Evolutionary conservation across 345 rosid genomes (phyloP), one percentile per base, ranked within the genome.

Genomic region (Moricandia arvensis): DNA sequence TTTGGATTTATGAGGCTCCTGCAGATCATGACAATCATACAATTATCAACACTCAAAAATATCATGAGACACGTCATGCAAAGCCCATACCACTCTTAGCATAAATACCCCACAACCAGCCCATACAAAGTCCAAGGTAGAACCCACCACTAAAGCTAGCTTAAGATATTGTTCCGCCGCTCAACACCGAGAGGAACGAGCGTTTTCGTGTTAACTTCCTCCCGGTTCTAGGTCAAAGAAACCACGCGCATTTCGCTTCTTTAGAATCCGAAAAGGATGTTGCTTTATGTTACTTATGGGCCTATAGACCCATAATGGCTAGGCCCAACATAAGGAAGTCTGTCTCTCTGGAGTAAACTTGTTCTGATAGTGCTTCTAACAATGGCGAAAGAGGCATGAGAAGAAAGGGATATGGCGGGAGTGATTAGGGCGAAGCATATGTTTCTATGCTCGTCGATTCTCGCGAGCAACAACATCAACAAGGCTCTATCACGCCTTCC

Each of bases 1-100:
- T 69, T 80, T 80, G 12, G 83, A 80, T 60, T 66, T 66, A 29
- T 76, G 80, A 80, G 83, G 83, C 63, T 80, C 83, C 83, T 80
- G 80, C 49, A 62, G 26, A 35, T 65, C 69, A 75, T 30, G 37
- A 60, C 33, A 60, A 17, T 4, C 35, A 78, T 29, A 72, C n/a
- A 66, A 10, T 38, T 8, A 63, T 47, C 68, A 75, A 18, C 9
- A 66, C 5, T 34, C 8, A 13, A 27, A 12, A 27, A 47, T 3
- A n/a, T n/a, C n/a, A n/a, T n/a, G n/a, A n/a, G n/a, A n/a, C n/a
- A n/a, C n/a, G n/a, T n/a, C n/a, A n/a, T n/a, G n/a, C n/a, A n/a
- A n/a, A n/a, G n/a, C n/a, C n/a, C n/a, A n/a, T n/a, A n/a, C n/a
- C n/a, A n/a, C n/a, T n/a, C n/a, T n/a, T n/a, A n/a, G n/a, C n/a